Evolutionary conservation across 2,329 filamentous ascomycete genomes (phyloP).

Genomic region (Elsinoe australis): DNA sequence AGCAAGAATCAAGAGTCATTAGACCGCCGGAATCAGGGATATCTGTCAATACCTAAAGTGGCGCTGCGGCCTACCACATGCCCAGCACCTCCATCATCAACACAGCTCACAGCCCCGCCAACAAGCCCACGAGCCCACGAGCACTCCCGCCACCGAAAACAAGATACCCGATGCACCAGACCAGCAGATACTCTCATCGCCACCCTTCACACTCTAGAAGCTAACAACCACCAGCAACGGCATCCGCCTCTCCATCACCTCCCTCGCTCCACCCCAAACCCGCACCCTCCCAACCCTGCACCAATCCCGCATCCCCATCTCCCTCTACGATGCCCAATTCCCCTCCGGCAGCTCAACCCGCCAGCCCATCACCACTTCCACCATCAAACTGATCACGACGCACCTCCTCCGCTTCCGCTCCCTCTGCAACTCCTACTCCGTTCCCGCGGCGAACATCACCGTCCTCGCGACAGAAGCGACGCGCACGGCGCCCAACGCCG

Average conservation of each 20-base stretch:
- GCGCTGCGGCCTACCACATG: too few relatives aligned
- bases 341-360: constrained; percentile 32
- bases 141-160: too few relatives aligned
- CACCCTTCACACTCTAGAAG: not conserved
- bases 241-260: constrained; percentile 84
- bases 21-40: too few relatives aligned
- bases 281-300: constrained; percentile 72
- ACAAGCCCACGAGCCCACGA: too few relatives aligned
- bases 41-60: too few relatives aligned
- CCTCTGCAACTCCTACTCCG: constrained; percentile 62
- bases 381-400: constrained; percentile 58
- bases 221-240: constrained; percentile 59
- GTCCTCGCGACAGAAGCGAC: constrained; percentile 87
- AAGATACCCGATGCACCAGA: too few relatives aligned
- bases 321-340: constrained; percentile 72
- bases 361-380: constrained; percentile 49
- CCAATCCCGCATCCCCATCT: constrained; percentile 70
- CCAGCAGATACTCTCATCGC: not conserved
- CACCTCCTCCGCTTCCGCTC: constrained; percentile 62
- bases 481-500: constrained; percentile 67
- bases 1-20: too few relatives aligned
- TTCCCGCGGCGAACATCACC: constrained; percentile 57
- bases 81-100: too few relatives aligned
- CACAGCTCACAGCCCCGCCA: too few relatives aligned
- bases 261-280: constrained; percentile 61